phyloP scores from a whole-genome alignment of 1,139 yeast species.

The Trichomonascaceae sp. region DNA sequence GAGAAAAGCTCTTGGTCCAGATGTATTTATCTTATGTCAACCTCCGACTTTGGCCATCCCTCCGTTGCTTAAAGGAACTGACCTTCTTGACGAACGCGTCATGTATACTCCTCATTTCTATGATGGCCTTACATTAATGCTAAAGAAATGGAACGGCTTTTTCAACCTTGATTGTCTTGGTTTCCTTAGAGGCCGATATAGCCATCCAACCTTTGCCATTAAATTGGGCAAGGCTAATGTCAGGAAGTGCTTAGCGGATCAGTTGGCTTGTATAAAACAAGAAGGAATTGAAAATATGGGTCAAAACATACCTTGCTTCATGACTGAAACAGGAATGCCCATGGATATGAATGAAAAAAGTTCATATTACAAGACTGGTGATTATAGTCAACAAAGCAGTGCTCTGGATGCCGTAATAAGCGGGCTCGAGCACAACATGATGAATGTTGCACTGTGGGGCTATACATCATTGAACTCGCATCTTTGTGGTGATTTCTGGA shows the following conservation, averaged over 20 bases:
- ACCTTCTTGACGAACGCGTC: slow-evolving; percentile 55
- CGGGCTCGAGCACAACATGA: slow-evolving; percentile 64
- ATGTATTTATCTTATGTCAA: slow-evolving; percentile 60
- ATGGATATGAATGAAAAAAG: slow-evolving; percentile 77
- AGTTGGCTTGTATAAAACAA: slow-evolving; percentile 53
- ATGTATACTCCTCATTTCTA: slow-evolving; percentile 80
- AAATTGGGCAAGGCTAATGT: slow-evolving; percentile 74
- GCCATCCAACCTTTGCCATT: slow-evolving; percentile 66
- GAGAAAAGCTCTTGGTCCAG: slow-evolving; percentile 40
- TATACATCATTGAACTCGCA: slow-evolving; percentile 65
- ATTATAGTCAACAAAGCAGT: slow-evolving; percentile 60
- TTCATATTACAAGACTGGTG: slow-evolving; percentile 51
- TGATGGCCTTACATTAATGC: slow-evolving; percentile 85
- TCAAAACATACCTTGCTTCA: slow-evolving; percentile 52
- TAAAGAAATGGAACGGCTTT: slow-evolving; percentile 55
- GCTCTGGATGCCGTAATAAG: slow-evolving; percentile 73
- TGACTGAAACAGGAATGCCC: slow-evolving; percentile 92
- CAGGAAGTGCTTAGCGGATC: slow-evolving; percentile 59
- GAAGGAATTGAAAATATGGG: slow-evolving; percentile 62
- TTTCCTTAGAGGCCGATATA: slow-evolving; percentile 64
- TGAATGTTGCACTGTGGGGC: slow-evolving; percentile 78
- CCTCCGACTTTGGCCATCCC: slow-evolving; percentile 82
- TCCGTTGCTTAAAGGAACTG: slow-evolving; percentile 52
- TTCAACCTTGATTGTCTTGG: slow-evolving; percentile 83
- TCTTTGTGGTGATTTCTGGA: slow-evolving; percentile 81